These are phyloP conservation scores for Sequoiadendron giganteum DNA, from an alignment of 75 land plant genomes.

Conservation along the genomic window DNA sequence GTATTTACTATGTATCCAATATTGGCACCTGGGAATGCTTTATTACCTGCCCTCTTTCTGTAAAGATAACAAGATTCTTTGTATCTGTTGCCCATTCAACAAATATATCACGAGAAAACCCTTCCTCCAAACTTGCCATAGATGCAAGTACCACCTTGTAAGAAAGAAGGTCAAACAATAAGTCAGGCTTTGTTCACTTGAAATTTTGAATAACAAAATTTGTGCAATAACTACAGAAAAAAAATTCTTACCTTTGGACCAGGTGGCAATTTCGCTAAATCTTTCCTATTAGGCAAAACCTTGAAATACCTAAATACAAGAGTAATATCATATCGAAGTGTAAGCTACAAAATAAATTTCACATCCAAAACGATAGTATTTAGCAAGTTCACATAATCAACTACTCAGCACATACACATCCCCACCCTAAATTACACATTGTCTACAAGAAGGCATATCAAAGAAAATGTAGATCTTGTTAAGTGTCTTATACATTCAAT, in stretches of 20 bases:
- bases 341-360: constrained; percentile 1
- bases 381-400: background rate
- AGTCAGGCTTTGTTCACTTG: background rate
- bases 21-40: background rate
- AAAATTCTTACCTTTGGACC: constrained; percentile 72
- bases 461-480: background rate
- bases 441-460: background rate
- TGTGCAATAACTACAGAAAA: background rate
- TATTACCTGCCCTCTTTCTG: constrained; percentile 89
- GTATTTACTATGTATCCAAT: background rate
- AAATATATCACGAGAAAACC: constrained; percentile 92
- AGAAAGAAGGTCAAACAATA: constrained; percentile 10
- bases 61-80: constrained; percentile 84
- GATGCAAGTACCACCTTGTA: constrained; percentile 89
- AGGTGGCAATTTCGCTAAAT: constrained; percentile 68
- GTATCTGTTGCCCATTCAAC: constrained; percentile 87
- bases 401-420: background rate
- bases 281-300: constrained; percentile 57
- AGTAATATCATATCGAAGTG: background rate
- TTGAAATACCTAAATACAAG: constrained; percentile 55
- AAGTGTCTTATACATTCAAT: background rate
- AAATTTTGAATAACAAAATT: background rate
- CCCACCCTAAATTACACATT: background rate
- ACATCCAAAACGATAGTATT: background rate
- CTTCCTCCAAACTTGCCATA: constrained; percentile 95